Base-by-base conservation (phyloP, 2,329 filamentous ascomycete species). In the Metarhizium brunneum region DNA sequence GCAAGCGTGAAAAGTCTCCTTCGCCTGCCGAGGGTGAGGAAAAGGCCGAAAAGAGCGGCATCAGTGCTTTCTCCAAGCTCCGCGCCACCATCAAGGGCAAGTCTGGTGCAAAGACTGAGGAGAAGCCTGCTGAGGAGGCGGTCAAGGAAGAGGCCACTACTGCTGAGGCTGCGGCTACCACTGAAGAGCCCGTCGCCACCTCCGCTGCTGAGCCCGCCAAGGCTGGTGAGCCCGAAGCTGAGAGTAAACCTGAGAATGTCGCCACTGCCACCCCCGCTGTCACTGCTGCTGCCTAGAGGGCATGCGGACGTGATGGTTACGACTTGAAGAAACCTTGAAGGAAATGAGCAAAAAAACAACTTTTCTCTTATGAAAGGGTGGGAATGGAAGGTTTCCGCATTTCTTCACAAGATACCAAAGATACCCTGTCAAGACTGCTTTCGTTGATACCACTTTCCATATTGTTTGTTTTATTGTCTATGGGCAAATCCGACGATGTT, bases 1-100 rank as follows among this genome's bases (percentile, higher is more conserved):
- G 89, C 65, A 87, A 90, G 81, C 92, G 92, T 80, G 85, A 87
- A 71, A 81, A 81, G 73, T 72, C 72, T 40, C 69, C 75, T 49
- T 65, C 73, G 40, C 80, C 79, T 1, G 85, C 85, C 61, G 78
- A 83, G 64, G 85, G 88, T 67, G 78, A 81, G 61, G 77, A 82
- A 35, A 63, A 63, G 58, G 36, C 61, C 42, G 61, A 63, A 36
- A 58, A 56, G 52, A 52, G 56, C 13, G 51, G 32, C 48, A 43
- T 54, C 48, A 75, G 76, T 56, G 73, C 78, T 54, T 84, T 84
- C 77, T 83, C 80, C 56, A 83, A 83, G 78, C 72, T 84, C 65
- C 77, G 77, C 64, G 76, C 76, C 65, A 81, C 78, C 61, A 80
- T 81, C 72, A 79, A 78, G 69, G 65, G 68, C 67, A 76, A 76